Conservation (phyloP, 305 asterid species). For the Fraxinus latifolia region DNA sequence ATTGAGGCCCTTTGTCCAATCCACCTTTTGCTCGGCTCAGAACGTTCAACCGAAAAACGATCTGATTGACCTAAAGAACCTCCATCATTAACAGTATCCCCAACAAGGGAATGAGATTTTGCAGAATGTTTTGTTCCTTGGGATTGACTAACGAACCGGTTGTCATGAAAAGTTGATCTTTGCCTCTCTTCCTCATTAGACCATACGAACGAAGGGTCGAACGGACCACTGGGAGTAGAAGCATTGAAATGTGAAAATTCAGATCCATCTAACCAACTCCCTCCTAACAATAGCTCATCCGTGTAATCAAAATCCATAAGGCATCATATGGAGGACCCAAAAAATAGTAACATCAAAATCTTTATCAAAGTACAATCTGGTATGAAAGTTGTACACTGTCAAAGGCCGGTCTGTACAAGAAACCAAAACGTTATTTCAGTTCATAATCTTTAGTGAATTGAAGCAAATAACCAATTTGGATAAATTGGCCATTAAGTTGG, state of each 20-base stretch:
- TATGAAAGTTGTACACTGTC: slow-evolving; percentile 8
- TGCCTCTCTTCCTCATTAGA: slow-evolving; percentile 56
- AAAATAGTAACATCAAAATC: background rate
- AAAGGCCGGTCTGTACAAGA: background rate
- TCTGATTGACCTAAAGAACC: slow-evolving; percentile 9
- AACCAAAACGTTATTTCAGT: background rate
- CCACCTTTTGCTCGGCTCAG: slow-evolving; percentile 53
- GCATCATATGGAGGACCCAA: slow-evolving; percentile 41
- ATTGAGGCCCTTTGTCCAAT: slow-evolving; percentile 51
- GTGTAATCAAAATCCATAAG: slow-evolving; percentile 78
- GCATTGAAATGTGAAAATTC: slow-evolving; percentile 50
- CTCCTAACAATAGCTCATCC: slow-evolving; percentile 71
- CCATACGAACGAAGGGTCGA: slow-evolving; percentile 58
- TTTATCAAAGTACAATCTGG: slow-evolving; percentile 1
- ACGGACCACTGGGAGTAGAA: slow-evolving; percentile 45
- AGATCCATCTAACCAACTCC: slow-evolving; percentile 76
- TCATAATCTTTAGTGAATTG: background rate
- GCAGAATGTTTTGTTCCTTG: background rate
- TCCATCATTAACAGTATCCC: slow-evolving; percentile 10
- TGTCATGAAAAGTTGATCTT: slow-evolving; percentile 46
- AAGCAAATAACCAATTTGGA: background rate
- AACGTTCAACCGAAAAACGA: background rate
- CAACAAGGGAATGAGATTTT: slow-evolving; percentile 28
- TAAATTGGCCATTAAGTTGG: background rate
- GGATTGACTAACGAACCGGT: slow-evolving; percentile 39